Base-by-base conservation (phyloP, 768 basidiomycete genomes). In the Leucosporidium creatinivorum region DNA sequence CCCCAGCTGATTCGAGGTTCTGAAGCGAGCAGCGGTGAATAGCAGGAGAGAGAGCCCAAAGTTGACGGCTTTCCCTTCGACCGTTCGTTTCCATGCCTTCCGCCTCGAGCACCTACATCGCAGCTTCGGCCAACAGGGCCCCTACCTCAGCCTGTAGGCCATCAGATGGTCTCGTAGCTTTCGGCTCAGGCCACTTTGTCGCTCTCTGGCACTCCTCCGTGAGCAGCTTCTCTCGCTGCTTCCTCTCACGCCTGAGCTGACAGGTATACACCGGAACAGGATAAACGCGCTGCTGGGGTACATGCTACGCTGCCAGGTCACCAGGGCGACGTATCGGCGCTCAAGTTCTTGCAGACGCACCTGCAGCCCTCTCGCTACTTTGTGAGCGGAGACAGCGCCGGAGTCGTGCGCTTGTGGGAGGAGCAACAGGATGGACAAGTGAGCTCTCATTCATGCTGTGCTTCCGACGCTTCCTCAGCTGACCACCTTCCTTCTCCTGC, bases 301-400 rank as follows among this genome's bases (percentile, higher is more conserved):
- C 79, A 80, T 25, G 79, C 82, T 63, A 93, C 91, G 1, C 81
- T 97, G 9, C 83, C 86, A 1, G 91, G 87, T 5, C 91, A 93
- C 74, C 78, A 84, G 56, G 85, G 85, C 15, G 75, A 84, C 23
- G 84, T 98, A 26, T 92, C 92, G 26, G 87, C 85, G 56, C 82
- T 93, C 55, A 85, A 85, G 55, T 93, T 91, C 74, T 86, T 10
- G 75, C 79, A 7, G 78, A 83, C 21, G 78, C 15, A 59, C 39
- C 13, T 51, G 26, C 23, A 62, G 65, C 26, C 60, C 61, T 33
- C 59, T 81, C 13, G 58, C 77, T 25, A 23, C 6, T 80, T 97
- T 66, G 78, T 86, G 48, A 87, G 85, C 59, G 89, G 87, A 58
- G 93, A 96, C 77, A 86, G 89, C 65, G 82, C 81, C 67, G 94